Conservation (phyloP, 1,284 basidiomycete genomes). For the Cutaneotrichosporon mucoides region DNA sequence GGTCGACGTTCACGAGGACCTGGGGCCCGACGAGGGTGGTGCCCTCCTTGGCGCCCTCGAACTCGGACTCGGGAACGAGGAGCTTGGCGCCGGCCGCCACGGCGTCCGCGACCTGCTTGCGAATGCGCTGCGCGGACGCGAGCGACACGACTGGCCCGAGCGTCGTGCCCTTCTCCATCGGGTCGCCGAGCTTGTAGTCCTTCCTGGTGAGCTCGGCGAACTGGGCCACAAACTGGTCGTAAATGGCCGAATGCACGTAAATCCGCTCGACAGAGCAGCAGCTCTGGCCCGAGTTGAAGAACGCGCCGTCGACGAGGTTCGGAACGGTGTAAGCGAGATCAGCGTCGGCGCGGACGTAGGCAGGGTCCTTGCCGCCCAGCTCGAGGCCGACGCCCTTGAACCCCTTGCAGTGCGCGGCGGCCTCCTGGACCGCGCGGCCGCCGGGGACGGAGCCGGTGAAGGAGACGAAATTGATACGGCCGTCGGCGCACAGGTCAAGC, state of each 20-base stretch:
- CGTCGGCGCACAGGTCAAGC: conserved; percentile 61
- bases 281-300: conserved; percentile 94
- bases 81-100: conserved; percentile 72
- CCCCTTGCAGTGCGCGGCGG: conserved; percentile 51
- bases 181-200: conserved; percentile 81
- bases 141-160: conserved; percentile 88
- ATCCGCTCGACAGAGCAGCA: conserved; percentile 66
- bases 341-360: conserved; percentile 83
- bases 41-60: conserved; percentile 64
- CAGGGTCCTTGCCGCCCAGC: conserved; percentile 94
- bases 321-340: conserved; percentile 75
- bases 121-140: conserved; percentile 74
- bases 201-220: conserved; percentile 66
- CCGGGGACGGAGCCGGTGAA: conserved; percentile 80
- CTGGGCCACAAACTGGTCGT: conserved; percentile 72
- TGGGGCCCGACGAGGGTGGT: conserved; percentile 84
- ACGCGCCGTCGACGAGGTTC: conserved; percentile 80
- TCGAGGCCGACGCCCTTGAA: conserved; percentile 69
- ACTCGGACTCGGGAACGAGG: conserved; percentile 67
- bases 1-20: conserved; percentile 80
- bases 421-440: conserved; percentile 48
- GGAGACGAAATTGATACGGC: conserved; percentile 70
- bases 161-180: conserved; percentile 65
- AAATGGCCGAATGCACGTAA: conserved; percentile 82
- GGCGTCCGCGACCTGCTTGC: conserved; percentile 80